Evolutionary conservation across 2,329 filamentous ascomycete genomes (phyloP), one percentile per base, ranked within the genome.

Genomic region (Cordyceps cateniannulata): DNA sequence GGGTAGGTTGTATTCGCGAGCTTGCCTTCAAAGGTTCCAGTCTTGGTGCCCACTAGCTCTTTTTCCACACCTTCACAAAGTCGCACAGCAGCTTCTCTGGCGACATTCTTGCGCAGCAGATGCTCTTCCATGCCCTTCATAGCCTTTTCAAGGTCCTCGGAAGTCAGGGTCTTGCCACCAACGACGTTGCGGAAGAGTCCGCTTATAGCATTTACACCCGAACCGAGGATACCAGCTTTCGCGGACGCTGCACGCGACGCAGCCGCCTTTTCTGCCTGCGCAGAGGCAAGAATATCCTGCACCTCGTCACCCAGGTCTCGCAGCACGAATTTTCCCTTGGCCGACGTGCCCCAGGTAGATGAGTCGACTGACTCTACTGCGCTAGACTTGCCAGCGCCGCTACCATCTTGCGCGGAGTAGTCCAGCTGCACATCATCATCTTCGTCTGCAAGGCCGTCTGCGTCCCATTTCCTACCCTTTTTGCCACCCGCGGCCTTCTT

Each of bases 111-210:
- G 76, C 89, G 87, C 62, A 99, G 77, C 7, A 99, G 80, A 72
- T 98, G 93, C 61, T 96, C 91, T 71, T 97, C 91, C 91, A 99
- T 97, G 35, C 89, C 90, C 75, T 93, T 95, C 77, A 99, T 87
- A 2, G 95, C 90, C 73, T 96, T 96, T 64, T 91, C 89, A 24
- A 99, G 82, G 69, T 98, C 93, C 65, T 89, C 85, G 72, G 92
- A 90, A 1, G 91, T 96, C 69, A 99, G 77, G 0, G 88, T 91
- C 79, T 97, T 97, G 65, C 96, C 95, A 59, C 95, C 95, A 0
- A 99, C 89, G 44, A 99, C 89, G 71, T 97, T 98, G 66, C 91
- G 86, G 79, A 99, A 96, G 61, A 98, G 84, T 20, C 91, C 90
- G 59, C 90, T 87, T 64, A 98, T 89, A 16, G 90, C 90, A 70